Conservation (phyloP, 1,139 yeast species). For the Insectozyma bohioensis region DNA sequence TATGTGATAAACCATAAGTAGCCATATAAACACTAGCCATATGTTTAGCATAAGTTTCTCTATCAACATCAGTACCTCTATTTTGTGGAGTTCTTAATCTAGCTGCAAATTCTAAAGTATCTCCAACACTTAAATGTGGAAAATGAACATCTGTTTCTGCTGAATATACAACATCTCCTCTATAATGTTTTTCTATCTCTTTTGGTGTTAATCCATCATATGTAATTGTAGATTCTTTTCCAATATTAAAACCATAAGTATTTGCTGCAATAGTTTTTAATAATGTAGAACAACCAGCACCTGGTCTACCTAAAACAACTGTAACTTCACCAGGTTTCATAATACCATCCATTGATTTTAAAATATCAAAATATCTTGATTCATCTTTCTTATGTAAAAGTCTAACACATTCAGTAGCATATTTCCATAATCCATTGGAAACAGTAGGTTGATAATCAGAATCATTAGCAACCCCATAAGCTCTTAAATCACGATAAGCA, state of each 20-base stretch:
- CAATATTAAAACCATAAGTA: slow-evolving; percentile 37
- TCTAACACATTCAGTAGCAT: slow-evolving; percentile 17
- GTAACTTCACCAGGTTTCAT: slow-evolving; percentile 36
- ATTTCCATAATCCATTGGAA: slow-evolving; percentile 45
- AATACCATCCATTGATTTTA: slow-evolving; percentile 36
- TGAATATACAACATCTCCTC: slow-evolving; percentile 51
- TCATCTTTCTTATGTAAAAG: slow-evolving; percentile 45
- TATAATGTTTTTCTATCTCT: slow-evolving; percentile 46
- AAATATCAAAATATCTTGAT: slow-evolving; percentile 27
- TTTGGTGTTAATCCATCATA: slow-evolving; percentile 52
- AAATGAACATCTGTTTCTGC: slow-evolving; percentile 55
- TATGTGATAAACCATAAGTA: slow-evolving; percentile 37
- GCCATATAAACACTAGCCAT: slow-evolving; percentile 46
- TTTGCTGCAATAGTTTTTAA: slow-evolving; percentile 35
- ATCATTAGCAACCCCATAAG: slow-evolving; percentile 74
- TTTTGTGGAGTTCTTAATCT: slow-evolving; percentile 41
- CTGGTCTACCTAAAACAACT: slow-evolving; percentile 39
- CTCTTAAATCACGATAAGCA: slow-evolving; percentile 65
- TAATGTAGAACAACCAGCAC: slow-evolving; percentile 37
- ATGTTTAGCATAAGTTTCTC: slow-evolving; percentile 41
- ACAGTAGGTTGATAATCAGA: slow-evolving; percentile 80
- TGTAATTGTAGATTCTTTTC: slow-evolving; percentile 26
- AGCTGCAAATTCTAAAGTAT: slow-evolving; percentile 48
- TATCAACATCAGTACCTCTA: slow-evolving; percentile 31
- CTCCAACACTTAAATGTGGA: slow-evolving; percentile 53